These are phyloP conservation scores for Poa annua DNA, from an alignment of 176 grass and related monocot genomes.

Conservation along the genomic window DNA sequence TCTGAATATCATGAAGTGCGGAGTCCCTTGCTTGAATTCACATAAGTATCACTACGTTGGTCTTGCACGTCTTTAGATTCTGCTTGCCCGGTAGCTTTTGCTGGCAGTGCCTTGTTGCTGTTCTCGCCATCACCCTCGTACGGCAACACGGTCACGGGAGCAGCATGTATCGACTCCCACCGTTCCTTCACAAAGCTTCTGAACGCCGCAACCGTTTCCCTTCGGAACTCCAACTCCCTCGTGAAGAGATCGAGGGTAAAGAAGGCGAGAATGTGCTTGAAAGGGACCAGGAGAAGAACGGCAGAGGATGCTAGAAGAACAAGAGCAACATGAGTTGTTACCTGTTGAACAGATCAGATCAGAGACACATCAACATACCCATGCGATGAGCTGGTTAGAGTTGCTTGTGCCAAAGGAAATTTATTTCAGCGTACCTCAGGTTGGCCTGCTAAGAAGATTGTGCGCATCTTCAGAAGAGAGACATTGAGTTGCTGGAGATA, in stretches of 20 bases:
- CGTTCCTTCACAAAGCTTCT: slow-evolving; percentile 64
- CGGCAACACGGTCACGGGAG: slow-evolving; percentile 72
- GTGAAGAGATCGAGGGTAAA: slow-evolving; percentile 76
- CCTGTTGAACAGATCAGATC: slow-evolving; percentile 51
- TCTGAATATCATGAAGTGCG: slow-evolving; percentile 38
- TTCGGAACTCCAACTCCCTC: slow-evolving; percentile 73
- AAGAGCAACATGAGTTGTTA: slow-evolving; percentile 80
- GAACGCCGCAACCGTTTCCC: slow-evolving; percentile 78
- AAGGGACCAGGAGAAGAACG: slow-evolving; percentile 74
- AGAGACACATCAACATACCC: neutral
- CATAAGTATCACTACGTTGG: neutral
- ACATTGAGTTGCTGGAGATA: slow-evolving; percentile 89
- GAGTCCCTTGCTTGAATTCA: slow-evolving; percentile 39
- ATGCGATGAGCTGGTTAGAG: neutral
- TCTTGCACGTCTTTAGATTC: slow-evolving; percentile 39
- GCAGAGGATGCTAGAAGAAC: slow-evolving; percentile 66
- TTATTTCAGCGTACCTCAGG: slow-evolving; percentile 71
- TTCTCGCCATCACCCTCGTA: slow-evolving; percentile 49
- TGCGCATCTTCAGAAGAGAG: slow-evolving; percentile 76
- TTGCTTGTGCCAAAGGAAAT: slow-evolving; percentile 3
- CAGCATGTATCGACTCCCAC: slow-evolving; percentile 85
- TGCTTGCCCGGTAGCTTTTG: slow-evolving; percentile 30
- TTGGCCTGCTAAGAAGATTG: slow-evolving; percentile 80
- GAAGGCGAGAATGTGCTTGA: slow-evolving; percentile 74
- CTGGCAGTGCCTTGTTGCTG: slow-evolving; percentile 33